Conservation (phyloP, 805 yeast species). For the Metschnikowia bowlesiae region DNA sequence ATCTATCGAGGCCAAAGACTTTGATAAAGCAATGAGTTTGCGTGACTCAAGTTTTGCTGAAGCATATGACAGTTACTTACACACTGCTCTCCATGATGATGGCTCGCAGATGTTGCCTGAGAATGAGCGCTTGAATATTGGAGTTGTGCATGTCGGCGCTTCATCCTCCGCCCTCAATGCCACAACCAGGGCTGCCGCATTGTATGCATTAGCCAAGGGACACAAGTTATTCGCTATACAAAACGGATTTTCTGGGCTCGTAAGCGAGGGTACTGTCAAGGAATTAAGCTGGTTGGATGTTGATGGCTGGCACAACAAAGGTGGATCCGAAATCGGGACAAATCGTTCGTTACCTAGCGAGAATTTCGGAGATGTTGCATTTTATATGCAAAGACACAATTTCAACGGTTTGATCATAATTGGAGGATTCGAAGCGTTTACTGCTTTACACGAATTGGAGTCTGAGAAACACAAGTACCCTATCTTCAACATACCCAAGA, state of each 20-base stretch:
- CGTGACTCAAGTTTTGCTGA: conserved; percentile 88
- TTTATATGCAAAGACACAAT: conserved; percentile 80
- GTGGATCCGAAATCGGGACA: conserved; percentile 83
- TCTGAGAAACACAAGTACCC: conserved; percentile 77
- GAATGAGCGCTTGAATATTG: conserved; percentile 55
- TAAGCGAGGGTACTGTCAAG: conserved; percentile 56
- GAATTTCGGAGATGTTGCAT: conserved; percentile 78
- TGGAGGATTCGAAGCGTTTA: conserved; percentile 98
- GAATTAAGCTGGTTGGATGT: conserved; percentile 64
- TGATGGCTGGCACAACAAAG: conserved; percentile 67
- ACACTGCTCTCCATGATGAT: conserved; percentile 59
- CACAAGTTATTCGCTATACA: conserved; percentile 68
- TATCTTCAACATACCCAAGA: conserved; percentile 90
- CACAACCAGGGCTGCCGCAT: conserved; percentile 70
- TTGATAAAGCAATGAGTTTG: conserved; percentile 78
- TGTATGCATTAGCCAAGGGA: conserved; percentile 71
- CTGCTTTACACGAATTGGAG: conserved; percentile 75
- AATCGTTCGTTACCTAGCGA: conserved; percentile 45
- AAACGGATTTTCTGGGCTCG: conserved; percentile 71
- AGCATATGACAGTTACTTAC: conserved; percentile 41
- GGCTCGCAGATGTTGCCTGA: conserved; percentile 49
- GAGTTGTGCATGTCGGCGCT: conserved; percentile 74
- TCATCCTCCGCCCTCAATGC: conserved; percentile 77
- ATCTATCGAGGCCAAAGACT: conserved; percentile 75
- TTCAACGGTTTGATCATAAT: conserved; percentile 87